These are phyloP conservation scores for Acanthamoeba lenticulata DNA, from an alignment of 208 protist species.

Conservation along the genomic window DNA sequence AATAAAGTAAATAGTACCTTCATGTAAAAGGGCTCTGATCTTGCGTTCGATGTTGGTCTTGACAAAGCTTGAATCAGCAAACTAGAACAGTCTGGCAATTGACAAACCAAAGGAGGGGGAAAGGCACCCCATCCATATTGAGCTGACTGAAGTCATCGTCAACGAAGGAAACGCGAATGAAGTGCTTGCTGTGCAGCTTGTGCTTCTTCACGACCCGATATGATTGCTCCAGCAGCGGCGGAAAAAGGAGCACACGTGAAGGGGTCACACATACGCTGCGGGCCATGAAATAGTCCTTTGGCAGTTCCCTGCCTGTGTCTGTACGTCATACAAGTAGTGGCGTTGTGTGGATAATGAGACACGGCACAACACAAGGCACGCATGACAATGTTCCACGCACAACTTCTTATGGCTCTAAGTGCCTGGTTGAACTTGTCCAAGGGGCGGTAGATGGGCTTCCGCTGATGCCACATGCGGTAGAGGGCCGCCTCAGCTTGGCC, in stretches of 20 bases:
- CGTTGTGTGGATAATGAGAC: neutral
- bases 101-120: too few relatives aligned
- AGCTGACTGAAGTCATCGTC: too few relatives aligned
- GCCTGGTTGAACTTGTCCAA: neutral
- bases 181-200: neutral
- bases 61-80: neutral
- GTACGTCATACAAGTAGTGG: neutral
- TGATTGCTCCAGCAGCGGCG: neutral
- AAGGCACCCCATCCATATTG: too few relatives aligned
- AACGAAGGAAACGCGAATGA: neutral
- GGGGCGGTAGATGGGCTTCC: neutral
- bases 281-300: neutral
- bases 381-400: neutral
- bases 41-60: neutral
- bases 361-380: neutral
- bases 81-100: neutral
- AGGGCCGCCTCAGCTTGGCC: neutral
- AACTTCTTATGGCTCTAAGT: neutral
- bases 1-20: neutral
- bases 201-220: neutral
- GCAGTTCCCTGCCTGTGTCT: neutral
- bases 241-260: neutral
- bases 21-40: neutral
- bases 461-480: neutral
- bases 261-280: neutral